A percentile compares a stretch with the other conserved stretches of the same genome.
Evolutionary conservation across 169 alveolate genomes (phyloP).

Genomic region (Hepatocystis sp.): DNA sequence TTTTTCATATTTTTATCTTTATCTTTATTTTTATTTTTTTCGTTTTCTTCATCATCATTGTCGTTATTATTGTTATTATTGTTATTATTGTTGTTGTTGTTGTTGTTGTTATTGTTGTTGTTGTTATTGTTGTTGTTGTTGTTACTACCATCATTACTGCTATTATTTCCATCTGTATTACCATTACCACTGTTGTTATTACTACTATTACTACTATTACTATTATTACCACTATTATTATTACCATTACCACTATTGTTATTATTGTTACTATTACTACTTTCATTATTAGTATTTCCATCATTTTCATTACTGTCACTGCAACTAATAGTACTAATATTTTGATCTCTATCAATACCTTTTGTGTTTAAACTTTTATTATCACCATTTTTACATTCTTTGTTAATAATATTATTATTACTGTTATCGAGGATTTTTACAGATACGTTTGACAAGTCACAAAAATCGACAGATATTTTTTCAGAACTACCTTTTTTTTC

Average conservation of each 20-base stretch:
- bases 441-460: too few species aligned
- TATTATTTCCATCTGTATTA: neutral
- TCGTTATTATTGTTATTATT: neutral
- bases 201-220: neutral
- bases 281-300: too few species aligned
- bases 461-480: too few species aligned
- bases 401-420: too few species aligned
- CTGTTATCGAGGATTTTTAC: too few species aligned
- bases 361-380: too few species aligned
- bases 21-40: neutral
- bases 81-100: neutral
- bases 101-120: neutral
- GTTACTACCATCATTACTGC: neutral
- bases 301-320: too few species aligned
- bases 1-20: neutral
- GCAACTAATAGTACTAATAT: too few species aligned
- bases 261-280: too few species aligned
- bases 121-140: neutral
- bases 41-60: neutral
- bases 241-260: conserved; percentile 4
- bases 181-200: neutral
- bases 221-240: neutral
- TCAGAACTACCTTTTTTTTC: too few species aligned
- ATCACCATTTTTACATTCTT: too few species aligned
- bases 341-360: too few species aligned